These are phyloP conservation scores for Xylariomycetidae sp. DNA, from an alignment of 2,329 filamentous ascomycete genomes.

Conservation along the genomic window DNA sequence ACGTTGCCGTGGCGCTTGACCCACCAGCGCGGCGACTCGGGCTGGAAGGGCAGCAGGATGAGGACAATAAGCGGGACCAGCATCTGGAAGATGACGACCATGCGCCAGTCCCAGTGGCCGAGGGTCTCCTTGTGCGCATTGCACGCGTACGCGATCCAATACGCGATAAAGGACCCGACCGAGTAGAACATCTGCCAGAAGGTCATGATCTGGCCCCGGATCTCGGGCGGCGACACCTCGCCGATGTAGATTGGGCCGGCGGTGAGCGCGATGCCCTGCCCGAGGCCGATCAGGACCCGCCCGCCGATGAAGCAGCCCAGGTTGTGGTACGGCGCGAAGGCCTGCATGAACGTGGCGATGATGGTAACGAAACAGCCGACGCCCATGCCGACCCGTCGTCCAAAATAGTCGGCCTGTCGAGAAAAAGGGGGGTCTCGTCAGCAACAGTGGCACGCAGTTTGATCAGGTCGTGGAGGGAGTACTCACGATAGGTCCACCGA, in stretches of 20 bases:
- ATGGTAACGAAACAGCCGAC: constrained; percentile 61
- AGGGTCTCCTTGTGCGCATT: constrained; percentile 49
- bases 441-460: not conserved
- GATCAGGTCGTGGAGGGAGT: not conserved
- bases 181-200: constrained; percentile 67
- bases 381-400: constrained; percentile 62
- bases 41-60: constrained; percentile 57
- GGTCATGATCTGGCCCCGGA: constrained; percentile 63
- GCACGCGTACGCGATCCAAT: constrained; percentile 62
- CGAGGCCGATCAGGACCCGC: constrained; percentile 64
- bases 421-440: constrained; percentile 2
- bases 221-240: constrained; percentile 59
- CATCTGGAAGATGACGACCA: constrained; percentile 69
- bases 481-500: constrained; percentile 55
- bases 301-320: constrained; percentile 65
- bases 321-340: constrained; percentile 56
- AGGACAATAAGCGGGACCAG: constrained; percentile 62
- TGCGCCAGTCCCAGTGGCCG: constrained; percentile 69
- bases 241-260: constrained; percentile 68
- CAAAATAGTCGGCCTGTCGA: constrained; percentile 53
- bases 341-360: constrained; percentile 64
- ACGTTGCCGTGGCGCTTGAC: constrained; percentile 57
- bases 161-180: constrained; percentile 61
- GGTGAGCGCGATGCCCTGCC: constrained; percentile 64
- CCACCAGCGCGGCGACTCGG: constrained; percentile 65